phyloP scores from a whole-genome alignment of 768 basidiomycete genomes.

The Termitomyces sp. region DNA sequence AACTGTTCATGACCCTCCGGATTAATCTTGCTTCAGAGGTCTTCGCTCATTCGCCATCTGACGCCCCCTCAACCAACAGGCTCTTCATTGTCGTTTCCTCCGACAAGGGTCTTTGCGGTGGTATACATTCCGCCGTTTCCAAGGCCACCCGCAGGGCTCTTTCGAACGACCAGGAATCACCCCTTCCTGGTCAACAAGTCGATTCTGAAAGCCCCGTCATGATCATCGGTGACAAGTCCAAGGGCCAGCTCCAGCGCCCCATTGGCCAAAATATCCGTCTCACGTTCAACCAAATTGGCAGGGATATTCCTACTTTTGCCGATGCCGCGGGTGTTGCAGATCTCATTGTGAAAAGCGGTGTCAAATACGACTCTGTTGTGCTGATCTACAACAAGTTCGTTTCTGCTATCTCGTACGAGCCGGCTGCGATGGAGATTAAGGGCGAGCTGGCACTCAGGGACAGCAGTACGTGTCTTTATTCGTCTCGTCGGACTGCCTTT shows the following conservation, averaged over 20 bases:
- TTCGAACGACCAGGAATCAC: slow-evolving; percentile 43
- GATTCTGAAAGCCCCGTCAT: slow-evolving; percentile 66
- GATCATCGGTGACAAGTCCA: slow-evolving; percentile 96
- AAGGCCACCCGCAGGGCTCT: slow-evolving; percentile 81
- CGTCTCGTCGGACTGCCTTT: not conserved
- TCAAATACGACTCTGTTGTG: slow-evolving; percentile 80
- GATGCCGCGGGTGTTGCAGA: slow-evolving; percentile 95
- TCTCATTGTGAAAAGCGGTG: slow-evolving; percentile 78
- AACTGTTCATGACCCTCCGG: not conserved
- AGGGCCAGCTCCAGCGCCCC: slow-evolving; percentile 77
- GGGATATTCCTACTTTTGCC: slow-evolving; percentile 94
- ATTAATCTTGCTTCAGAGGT: slow-evolving; percentile 53
- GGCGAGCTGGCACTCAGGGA: slow-evolving; percentile 77
- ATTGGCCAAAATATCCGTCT: slow-evolving; percentile 63
- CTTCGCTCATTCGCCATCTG: slow-evolving; percentile 71
- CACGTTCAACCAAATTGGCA: slow-evolving; percentile 97
- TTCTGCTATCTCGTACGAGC: slow-evolving; percentile 88
- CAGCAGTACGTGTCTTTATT: slow-evolving; percentile 50
- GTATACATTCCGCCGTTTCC: slow-evolving; percentile 96
- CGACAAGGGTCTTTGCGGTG: slow-evolving; percentile 99
- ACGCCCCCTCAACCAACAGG: slow-evolving; percentile 64
- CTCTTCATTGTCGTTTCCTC: slow-evolving; percentile 95
- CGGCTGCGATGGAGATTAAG: slow-evolving; percentile 68
- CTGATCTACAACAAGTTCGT: slow-evolving; percentile 83
- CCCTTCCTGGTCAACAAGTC: slow-evolving; percentile 42